These are phyloP conservation scores for Ogataea nonfermentans DNA, from an alignment of 805 yeast genomes.

Conservation along the genomic window DNA sequence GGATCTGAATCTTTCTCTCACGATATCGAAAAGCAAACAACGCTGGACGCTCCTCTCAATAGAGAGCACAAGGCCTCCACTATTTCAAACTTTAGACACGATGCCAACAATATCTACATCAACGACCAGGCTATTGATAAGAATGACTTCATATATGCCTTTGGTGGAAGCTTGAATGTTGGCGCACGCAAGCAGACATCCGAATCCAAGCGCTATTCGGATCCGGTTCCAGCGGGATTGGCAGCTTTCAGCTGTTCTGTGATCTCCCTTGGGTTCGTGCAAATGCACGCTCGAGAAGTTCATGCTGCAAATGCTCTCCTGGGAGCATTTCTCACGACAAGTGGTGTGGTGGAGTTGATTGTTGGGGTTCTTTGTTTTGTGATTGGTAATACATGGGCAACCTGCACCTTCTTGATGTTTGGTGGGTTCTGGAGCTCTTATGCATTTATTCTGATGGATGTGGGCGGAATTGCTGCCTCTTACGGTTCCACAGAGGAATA, in stretches of 20 bases:
- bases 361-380: slow-evolving; percentile 52
- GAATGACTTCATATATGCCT: slow-evolving; percentile 58
- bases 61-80: slow-evolving; percentile 13
- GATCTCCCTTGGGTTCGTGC: slow-evolving; percentile 45
- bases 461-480: slow-evolving; percentile 41
- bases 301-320: slow-evolving; percentile 41
- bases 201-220: slow-evolving; percentile 33
- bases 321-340: slow-evolving; percentile 46
- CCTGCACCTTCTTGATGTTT: slow-evolving; percentile 49
- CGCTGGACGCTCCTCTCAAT: slow-evolving; percentile 9
- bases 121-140: slow-evolving; percentile 45
- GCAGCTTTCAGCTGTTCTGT: slow-evolving; percentile 47
- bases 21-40: slow-evolving; percentile 29
- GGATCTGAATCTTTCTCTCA: slow-evolving; percentile 24
- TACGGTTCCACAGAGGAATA: slow-evolving; percentile 39
- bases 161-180: slow-evolving; percentile 56
- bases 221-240: slow-evolving; percentile 56
- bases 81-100: slow-evolving; percentile 36
- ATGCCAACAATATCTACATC: slow-evolving; percentile 41
- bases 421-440: slow-evolving; percentile 57
- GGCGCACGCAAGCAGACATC: slow-evolving; percentile 35
- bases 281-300: slow-evolving; percentile 48
- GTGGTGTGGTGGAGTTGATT: slow-evolving; percentile 48
- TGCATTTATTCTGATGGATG: slow-evolving; percentile 44
- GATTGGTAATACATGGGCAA: slow-evolving; percentile 55